Evolutionary conservation across 1,139 yeast genomes (phyloP), one percentile per base, ranked within the genome.

Genomic region (Kurtzmaniella quercitrusa): DNA sequence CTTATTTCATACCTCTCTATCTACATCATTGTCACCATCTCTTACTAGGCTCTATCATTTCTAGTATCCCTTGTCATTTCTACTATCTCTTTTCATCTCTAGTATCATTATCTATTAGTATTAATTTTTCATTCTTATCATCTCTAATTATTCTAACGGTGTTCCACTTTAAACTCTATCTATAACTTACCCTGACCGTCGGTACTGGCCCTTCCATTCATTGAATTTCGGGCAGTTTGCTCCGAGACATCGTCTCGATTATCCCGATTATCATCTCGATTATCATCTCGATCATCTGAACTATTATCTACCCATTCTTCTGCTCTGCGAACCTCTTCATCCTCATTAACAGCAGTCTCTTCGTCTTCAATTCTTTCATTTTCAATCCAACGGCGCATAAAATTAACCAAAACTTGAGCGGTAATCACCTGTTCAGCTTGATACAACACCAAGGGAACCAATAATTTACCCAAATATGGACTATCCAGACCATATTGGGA

Each of bases 391-490:
- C 71, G 70, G 50, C 72, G 77, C 76, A 85, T 80, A 34, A 79
- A 63, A n/a, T 75, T 73, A 9, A 82, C 84, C 53, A 86, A 67
- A 2, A 85, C 60, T 53, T 84, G 87, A 0, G 95, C 95, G 15
- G 86, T 75, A 40, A 85, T 67, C 14, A 90, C 94, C 65, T 89
- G 96, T 56, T 85, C 91, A 10, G 91, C 84, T 63, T 88, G 96
- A 57, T 86, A 89, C 43, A 89, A 66, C 11, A 88, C 95, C 57
- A 89, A 70, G 0, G 96, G 94, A 4, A 88, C 89, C 37, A 90
- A 66, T 37, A 89, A 64, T 45, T 79, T 77, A 19, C 96, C 96
- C 49, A 88, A 67, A 50, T 79, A 69, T 6, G 75, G 73, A 50
- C 77, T 77, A 41, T 73, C 55, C 4, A 79, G 64, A 8, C 95